A percentile compares a stretch with the other conserved stretches of the same genome.
Conservation (phyloP, 306 rosid species). For the Canavalia gladiata region DNA sequence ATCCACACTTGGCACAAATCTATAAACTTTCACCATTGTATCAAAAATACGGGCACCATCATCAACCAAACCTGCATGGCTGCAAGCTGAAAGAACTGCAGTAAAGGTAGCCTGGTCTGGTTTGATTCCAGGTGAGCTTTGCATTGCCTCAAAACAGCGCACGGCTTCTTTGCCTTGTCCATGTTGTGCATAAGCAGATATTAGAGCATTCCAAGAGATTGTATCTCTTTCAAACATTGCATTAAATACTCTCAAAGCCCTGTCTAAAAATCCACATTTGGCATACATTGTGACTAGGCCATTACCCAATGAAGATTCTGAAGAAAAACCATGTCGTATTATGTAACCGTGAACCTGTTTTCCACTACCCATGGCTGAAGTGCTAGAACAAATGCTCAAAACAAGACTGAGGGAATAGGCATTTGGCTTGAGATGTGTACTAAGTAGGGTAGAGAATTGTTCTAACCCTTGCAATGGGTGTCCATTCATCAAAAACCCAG, state of each 20-base stretch:
- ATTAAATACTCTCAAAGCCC: constrained; percentile 67
- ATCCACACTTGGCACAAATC: constrained; percentile 64
- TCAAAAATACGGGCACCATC: constrained; percentile 68
- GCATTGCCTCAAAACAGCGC: constrained; percentile 70
- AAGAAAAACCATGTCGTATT: constrained; percentile 55
- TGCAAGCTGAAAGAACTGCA: constrained; percentile 82
- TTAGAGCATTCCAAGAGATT: constrained; percentile 80
- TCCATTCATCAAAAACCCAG: constrained; percentile 71
- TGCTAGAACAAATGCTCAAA: constrained; percentile 75
- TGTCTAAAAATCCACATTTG: constrained; percentile 73
- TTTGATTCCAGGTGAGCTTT: constrained; percentile 51
- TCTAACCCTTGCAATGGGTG: constrained; percentile 61
- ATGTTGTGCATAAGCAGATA: constrained; percentile 82
- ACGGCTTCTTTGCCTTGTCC: constrained; percentile 82
- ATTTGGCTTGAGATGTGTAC: constrained; percentile 66
- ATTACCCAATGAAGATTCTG: constrained; percentile 64
- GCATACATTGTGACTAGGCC: constrained; percentile 77
- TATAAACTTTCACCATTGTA: constrained; percentile 63
- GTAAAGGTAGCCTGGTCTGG: constrained; percentile 83
- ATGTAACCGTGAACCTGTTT: constrained; percentile 77
- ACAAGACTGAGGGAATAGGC: constrained; percentile 67
- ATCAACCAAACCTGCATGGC: constrained; percentile 77
- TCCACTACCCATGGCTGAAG: constrained; percentile 68
- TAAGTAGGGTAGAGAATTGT: constrained; percentile 59
- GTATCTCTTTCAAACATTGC: constrained; percentile 71